Conservation (phyloP, 441 rosid species). For the Gossypium schwendimanii region DNA sequence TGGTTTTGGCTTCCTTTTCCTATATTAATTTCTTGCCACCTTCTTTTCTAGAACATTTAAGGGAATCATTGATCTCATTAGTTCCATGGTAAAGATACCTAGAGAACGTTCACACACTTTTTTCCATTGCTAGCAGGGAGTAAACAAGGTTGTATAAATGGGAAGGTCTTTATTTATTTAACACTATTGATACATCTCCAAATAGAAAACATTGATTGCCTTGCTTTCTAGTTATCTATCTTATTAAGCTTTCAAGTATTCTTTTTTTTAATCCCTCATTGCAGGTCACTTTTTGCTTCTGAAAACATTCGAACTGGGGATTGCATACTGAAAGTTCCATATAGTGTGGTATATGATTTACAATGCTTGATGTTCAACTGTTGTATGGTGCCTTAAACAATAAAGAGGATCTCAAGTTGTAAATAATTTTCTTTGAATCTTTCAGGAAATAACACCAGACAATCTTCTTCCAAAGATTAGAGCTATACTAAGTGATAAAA, state of each 20-base stretch:
- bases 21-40: neutral
- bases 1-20: slow-evolving; percentile 3
- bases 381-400: neutral
- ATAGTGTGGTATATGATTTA: slow-evolving; percentile 32
- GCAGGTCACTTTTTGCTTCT: slow-evolving; percentile 66
- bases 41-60: neutral
- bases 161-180: neutral
- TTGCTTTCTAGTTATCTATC: neutral
- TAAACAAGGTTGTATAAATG: neutral
- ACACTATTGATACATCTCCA: neutral
- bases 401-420: slow-evolving; percentile 3
- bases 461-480: slow-evolving; percentile 41
- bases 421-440: slow-evolving; percentile 16
- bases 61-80: neutral
- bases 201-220: neutral
- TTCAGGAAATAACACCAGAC: slow-evolving; percentile 64
- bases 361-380: neutral
- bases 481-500: slow-evolving; percentile 31
- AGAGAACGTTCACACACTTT: neutral
- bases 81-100: neutral
- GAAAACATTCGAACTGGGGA: slow-evolving; percentile 49
- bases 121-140: neutral
- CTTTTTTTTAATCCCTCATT: neutral
- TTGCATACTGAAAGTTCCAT: slow-evolving; percentile 67
- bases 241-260: neutral